Conservation (phyloP, 257 asterid genomes). For the Solanum okadae region DNA sequence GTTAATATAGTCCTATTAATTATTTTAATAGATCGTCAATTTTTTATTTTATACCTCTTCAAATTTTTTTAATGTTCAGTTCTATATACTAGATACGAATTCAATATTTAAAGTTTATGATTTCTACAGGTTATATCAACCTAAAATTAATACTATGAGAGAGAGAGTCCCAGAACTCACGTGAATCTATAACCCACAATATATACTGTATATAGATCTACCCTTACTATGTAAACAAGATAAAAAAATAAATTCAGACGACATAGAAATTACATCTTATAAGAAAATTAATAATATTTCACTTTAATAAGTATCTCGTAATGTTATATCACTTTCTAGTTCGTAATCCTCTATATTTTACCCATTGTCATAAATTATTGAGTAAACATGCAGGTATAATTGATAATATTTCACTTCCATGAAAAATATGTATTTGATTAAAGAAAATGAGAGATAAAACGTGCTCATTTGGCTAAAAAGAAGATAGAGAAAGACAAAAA, state of each 20-base stretch:
- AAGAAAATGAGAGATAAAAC: background rate
- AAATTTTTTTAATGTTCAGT: background rate
- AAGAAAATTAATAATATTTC: background rate
- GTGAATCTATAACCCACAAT: background rate
- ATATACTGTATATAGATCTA: background rate
- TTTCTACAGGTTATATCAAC: too few species aligned
- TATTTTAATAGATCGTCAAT: background rate
- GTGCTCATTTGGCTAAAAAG: background rate
- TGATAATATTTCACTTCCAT: background rate
- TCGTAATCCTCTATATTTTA: background rate
- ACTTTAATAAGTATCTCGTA: background rate
- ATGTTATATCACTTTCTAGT: background rate
- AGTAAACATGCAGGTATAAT: too few species aligned
- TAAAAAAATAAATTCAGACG: too few species aligned
- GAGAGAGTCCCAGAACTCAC: too few species aligned
- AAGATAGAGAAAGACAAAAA: background rate
- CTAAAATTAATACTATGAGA: too few species aligned
- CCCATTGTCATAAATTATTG: background rate
- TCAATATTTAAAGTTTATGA: background rate
- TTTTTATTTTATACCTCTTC: background rate
- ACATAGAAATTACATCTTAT: background rate
- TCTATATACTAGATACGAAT: rapidly evolving
- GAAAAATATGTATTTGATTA: background rate
- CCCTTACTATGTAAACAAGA: background rate
- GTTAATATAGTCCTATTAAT: background rate